Evolutionary conservation across 129 eudicot species (phyloP), one percentile per base, ranked within the genome.

Genomic region (Silybum marianum): DNA sequence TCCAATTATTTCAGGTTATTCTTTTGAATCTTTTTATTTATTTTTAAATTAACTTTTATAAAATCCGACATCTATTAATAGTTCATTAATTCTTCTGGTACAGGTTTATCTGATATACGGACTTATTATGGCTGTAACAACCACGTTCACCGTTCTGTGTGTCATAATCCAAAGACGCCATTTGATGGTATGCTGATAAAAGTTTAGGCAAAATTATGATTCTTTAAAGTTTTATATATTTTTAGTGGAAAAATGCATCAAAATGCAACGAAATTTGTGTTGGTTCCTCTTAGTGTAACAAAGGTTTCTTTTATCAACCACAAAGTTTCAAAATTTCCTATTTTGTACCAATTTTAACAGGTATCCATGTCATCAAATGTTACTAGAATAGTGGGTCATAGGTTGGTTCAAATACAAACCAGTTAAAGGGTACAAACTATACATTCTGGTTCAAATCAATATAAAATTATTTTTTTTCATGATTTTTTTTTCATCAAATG

Each of bases 151-250:
- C 14, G 84, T 93, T 72, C 51, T 91, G 4, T 96, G 99, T 75
- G 99, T 96, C 75, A 87, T 95, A 54, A 86, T 96, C 63, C 99
- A 96, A 77, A 87, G 98, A 82, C 90, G 99, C 34, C 99, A 96
- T 85, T 83, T 96, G 89, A 96, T 96, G 99, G 99, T 96, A 93
- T 73, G 73, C 19, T 70, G 51, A 34, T 75, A 21, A 74, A 68
- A 14, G 3, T 75, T 42, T 81, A 65, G 14, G 24, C 38, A 40
- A 23, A 22, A 16, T 22, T 6, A 39, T 65, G 69, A 25, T 66
- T 23, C 62, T 10, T 12, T 36, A n/a, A 51, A 16, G 63, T 51
- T 51, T 51, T 16, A 16, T 51, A 51, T 51, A 18, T 16, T 51
- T n/a, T 16, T 18, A 51, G 63, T 32, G 63, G 63, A 51, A 5